Percentiles rank a stretch among this genome's conserved stretches.
These are phyloP conservation scores for Mesembryanthemum crystallinum DNA, from an alignment of 148 eudicot species.

Conservation along the genomic window DNA sequence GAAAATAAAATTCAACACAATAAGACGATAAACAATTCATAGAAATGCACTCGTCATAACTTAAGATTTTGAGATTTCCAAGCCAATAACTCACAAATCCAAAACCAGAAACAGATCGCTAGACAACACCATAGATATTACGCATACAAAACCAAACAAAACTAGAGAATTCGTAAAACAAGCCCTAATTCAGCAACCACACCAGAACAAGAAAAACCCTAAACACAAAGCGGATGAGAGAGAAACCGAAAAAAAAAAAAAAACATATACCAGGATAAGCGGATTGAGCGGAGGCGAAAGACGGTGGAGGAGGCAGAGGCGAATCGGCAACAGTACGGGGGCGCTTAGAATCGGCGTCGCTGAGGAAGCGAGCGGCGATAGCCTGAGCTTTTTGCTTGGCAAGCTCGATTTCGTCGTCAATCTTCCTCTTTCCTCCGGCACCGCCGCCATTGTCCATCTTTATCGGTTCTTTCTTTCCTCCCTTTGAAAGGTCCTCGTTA, in stretches of 20 bases:
- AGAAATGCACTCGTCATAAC: background rate
- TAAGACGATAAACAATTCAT: no score
- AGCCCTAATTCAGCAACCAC: background rate
- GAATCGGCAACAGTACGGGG: constrained; percentile 23
- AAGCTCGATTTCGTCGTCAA: constrained; percentile 37
- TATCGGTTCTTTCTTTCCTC: background rate
- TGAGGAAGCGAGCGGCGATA: constrained; percentile 41
- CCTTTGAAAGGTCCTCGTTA: background rate
- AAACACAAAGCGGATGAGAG: no score
- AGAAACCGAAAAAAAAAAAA: background rate
- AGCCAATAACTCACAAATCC: background rate
- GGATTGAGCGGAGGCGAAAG: constrained; percentile 19
- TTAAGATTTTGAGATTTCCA: background rate
- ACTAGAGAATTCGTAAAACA: no score
- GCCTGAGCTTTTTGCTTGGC: constrained; percentile 45
- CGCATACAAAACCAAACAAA: no score
- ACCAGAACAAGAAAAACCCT: background rate
- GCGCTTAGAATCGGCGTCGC: constrained; percentile 34
- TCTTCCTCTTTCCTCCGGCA: constrained; percentile 40
- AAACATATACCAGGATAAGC: constrained; percentile 24
- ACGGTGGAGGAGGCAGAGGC: constrained; percentile 10
- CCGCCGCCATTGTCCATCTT: constrained; percentile 20
- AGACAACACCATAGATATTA: no score
- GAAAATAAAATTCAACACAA: no score
- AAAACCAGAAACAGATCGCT: background rate